A percentile compares a stretch with the other conserved stretches of the same genome.
Conservation (phyloP, 345 rosid species). For the Gossypium bickii region DNA sequence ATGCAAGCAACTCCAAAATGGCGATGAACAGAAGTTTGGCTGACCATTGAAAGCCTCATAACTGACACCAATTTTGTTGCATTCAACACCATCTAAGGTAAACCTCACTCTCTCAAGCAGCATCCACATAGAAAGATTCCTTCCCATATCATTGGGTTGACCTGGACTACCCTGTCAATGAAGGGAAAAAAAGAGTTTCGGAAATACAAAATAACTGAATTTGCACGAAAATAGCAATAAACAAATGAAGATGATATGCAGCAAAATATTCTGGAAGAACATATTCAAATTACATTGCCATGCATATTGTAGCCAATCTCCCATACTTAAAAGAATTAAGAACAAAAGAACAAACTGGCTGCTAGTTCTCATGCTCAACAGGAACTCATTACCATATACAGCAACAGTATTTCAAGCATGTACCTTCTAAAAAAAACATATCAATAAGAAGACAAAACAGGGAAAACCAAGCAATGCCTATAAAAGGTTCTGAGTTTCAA, state of each 20-base stretch:
- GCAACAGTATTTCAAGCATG: background rate
- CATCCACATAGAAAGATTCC: constrained; percentile 14
- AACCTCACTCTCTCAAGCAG: constrained; percentile 66
- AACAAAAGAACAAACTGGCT: background rate
- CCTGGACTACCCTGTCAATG: constrained; percentile 49
- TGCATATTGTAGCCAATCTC: background rate
- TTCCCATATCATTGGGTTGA: constrained; percentile 46
- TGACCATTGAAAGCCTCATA: constrained; percentile 85
- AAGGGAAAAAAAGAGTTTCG: background rate
- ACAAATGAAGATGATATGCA: background rate
- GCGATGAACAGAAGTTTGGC: constrained; percentile 81
- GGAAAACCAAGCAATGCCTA: background rate
- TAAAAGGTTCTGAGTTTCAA: background rate
- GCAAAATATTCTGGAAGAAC: background rate
- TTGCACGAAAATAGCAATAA: constrained; percentile 1
- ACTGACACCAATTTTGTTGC: constrained; percentile 79
- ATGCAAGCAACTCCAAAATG: constrained; percentile 92
- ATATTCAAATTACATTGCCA: background rate
- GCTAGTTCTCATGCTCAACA: background rate
- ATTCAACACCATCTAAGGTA: constrained; percentile 82
- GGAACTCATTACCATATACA: no score
- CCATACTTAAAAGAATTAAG: background rate
- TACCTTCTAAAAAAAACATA: background rate
- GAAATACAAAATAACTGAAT: constrained; percentile 4
- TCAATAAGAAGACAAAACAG: background rate